Percentiles rank a stretch among this genome's conserved stretches.
Evolutionary conservation across 257 asterid species (phyloP).

Genomic region (Ophiorrhiza pumila): DNA sequence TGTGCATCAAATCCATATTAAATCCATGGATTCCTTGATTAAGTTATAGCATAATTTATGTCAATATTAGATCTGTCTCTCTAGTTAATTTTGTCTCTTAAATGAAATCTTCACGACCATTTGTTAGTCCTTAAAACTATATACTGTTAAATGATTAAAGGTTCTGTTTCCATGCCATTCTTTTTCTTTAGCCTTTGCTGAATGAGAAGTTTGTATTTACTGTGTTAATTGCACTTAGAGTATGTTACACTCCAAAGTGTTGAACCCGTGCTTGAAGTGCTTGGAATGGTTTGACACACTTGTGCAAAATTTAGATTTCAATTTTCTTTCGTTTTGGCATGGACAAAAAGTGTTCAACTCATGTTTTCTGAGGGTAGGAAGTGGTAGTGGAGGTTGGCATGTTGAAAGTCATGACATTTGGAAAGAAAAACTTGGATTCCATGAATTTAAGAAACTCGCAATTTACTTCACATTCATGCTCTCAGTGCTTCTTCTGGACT

Average conservation of each 20-base stretch:
- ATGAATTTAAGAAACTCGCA: neutral
- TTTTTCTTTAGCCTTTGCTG: neutral
- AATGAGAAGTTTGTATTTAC: too few relatives aligned
- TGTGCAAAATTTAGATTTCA: neutral
- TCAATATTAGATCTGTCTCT: neutral
- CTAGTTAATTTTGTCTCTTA: neutral
- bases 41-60: neutral
- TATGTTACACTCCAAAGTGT: neutral
- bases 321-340: neutral
- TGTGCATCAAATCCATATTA: neutral
- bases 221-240: neutral
- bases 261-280: neutral
- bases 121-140: neutral
- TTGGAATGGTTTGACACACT: neutral
- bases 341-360: neutral
- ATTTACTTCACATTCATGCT: neutral
- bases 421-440: neutral
- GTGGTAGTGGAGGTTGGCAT: neutral
- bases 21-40: neutral
- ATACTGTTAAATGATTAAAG: neutral
- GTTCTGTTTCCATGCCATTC: too few relatives aligned
- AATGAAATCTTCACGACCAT: too few relatives aligned
- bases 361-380: neutral
- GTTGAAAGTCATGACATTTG: neutral
- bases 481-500: neutral